Conservation (phyloP, 208 protist genomes). For the Giardia muris region DNA sequence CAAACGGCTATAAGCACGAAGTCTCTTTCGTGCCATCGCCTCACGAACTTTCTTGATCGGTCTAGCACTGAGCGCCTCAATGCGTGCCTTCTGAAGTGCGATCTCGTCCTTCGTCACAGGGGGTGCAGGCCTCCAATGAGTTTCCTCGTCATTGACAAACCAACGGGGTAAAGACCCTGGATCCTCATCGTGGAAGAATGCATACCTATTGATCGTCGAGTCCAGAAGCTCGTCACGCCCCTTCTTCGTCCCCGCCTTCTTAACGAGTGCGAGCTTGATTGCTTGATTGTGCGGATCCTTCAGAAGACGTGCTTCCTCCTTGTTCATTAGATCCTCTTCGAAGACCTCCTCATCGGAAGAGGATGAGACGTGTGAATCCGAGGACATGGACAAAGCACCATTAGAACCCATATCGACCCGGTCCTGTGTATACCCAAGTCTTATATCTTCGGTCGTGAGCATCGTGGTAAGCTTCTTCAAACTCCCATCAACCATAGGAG, state of each 20-base stretch:
- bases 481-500: not conserved
- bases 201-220: not conserved
- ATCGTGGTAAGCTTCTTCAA: not conserved
- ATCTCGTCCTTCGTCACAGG: not conserved
- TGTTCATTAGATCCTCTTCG: not conserved
- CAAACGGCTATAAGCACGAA: not conserved
- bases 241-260: not conserved
- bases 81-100: not conserved
- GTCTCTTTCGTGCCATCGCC: not conserved
- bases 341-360: too few relatives aligned
- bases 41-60: constrained; percentile 26
- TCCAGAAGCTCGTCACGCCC: not conserved
- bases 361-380: not conserved
- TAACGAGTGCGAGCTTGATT: not conserved
- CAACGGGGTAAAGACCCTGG: not conserved
- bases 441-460: not conserved
- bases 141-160: not conserved
- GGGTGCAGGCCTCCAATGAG: not conserved
- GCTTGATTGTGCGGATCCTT: constrained; percentile 5
- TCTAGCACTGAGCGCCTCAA: not conserved
- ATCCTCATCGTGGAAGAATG: not conserved
- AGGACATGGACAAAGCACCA: not conserved
- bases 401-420: not conserved
- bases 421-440: not conserved
- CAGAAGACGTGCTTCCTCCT: not conserved